These are phyloP conservation scores for Colletotrichum orchidophilum DNA, from an alignment of 2,329 filamentous ascomycete genomes.

Conservation along the genomic window DNA sequence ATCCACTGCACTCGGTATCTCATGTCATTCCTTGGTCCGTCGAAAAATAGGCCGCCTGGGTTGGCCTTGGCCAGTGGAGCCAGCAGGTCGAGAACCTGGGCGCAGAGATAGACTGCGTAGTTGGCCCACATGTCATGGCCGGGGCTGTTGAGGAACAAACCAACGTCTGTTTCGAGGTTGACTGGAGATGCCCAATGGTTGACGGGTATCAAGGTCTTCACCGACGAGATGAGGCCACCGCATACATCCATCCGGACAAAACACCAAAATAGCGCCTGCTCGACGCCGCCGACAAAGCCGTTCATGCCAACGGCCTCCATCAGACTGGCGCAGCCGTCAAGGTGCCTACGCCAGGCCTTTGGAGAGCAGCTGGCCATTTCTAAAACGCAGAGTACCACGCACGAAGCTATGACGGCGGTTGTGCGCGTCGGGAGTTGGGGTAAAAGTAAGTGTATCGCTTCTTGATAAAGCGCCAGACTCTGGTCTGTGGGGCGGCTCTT, in stretches of 20 bases:
- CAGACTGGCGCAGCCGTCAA: slow-evolving; percentile 66
- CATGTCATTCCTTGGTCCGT: slow-evolving; percentile 25
- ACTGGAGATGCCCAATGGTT: slow-evolving; percentile 53
- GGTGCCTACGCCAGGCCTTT: slow-evolving; percentile 62
- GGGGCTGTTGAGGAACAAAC: slow-evolving; percentile 47
- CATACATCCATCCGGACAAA: slow-evolving; percentile 68
- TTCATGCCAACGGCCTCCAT: slow-evolving; percentile 62
- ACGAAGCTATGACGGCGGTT: slow-evolving; percentile 46
- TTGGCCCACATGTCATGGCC: slow-evolving; percentile 65
- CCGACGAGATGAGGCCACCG: slow-evolving; percentile 64
- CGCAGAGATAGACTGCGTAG: slow-evolving; percentile 65
- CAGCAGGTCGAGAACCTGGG: slow-evolving; percentile 55
- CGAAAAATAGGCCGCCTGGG: slow-evolving; percentile 48
- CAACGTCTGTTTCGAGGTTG: slow-evolving; percentile 42
- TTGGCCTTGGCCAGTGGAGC: slow-evolving; percentile 49
- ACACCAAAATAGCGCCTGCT: slow-evolving; percentile 68
- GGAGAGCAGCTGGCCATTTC: slow-evolving; percentile 54
- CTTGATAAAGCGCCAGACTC: slow-evolving; percentile 64
- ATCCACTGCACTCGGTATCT: slow-evolving; percentile 49
- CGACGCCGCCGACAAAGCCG: slow-evolving; percentile 60
- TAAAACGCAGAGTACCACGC: slow-evolving; percentile 49
- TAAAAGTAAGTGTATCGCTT: slow-evolving; percentile 56
- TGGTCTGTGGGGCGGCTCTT: slow-evolving; percentile 54
- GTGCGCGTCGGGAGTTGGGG: slow-evolving; percentile 46
- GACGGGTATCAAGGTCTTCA: slow-evolving; percentile 59